These are phyloP conservation scores for Citrus medica DNA, from an alignment of 345 rosid genomes.

Conservation along the genomic window DNA sequence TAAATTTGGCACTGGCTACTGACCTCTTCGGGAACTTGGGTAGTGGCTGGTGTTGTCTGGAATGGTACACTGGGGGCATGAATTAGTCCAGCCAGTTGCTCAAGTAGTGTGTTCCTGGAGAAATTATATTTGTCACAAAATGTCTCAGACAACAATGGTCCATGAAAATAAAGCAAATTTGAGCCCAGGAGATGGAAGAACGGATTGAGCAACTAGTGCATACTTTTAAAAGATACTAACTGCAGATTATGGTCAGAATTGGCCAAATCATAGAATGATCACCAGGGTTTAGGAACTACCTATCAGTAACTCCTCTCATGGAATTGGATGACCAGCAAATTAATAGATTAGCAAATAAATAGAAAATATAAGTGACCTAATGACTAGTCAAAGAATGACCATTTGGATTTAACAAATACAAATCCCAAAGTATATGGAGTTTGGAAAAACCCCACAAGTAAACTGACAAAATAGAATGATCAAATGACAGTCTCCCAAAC, in stretches of 20 bases:
- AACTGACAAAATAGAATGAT: neutral
- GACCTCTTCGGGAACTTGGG: slow-evolving; percentile 67
- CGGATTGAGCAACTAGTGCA: neutral
- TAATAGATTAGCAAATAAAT: neutral
- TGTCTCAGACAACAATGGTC: slow-evolving; percentile 8
- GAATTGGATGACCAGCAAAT: neutral
- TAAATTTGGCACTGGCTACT: slow-evolving; percentile 11
- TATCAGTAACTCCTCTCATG: neutral
- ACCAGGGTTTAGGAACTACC: neutral
- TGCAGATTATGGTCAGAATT: neutral
- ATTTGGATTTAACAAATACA: neutral
- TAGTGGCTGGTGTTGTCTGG: slow-evolving; percentile 47
- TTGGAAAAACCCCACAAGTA: neutral
- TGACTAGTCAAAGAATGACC: neutral
- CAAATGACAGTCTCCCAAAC: neutral
- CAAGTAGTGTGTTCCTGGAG: slow-evolving; percentile 43
- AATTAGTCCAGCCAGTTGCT: slow-evolving; percentile 53
- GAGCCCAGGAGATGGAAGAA: neutral
- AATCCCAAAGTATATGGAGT: neutral
- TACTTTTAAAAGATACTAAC: neutral
- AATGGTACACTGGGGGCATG: slow-evolving; percentile 72
- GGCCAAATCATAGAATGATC: neutral
- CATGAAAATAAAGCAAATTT: neutral
- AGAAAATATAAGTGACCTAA: neutral
- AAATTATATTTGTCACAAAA: neutral